These are phyloP conservation scores for Herpotrichia juniperi DNA, from an alignment of 2,329 filamentous ascomycete genomes.

Conservation along the genomic window DNA sequence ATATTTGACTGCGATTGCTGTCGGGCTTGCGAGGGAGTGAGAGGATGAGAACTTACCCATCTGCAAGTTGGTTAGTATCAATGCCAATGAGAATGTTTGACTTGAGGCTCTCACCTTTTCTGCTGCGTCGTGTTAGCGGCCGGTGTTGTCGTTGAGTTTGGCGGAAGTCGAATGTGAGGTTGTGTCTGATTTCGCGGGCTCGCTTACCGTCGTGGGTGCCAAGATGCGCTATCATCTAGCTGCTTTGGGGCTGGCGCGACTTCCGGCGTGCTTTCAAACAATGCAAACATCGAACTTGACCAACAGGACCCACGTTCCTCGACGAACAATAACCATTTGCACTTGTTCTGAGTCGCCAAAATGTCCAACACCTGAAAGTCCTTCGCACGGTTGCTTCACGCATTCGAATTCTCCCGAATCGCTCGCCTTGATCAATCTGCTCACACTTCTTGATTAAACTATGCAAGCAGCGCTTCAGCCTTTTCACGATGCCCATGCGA, in stretches of 20 bases:
- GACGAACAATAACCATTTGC: too few species aligned
- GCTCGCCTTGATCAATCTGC: not conserved
- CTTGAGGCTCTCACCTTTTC: slow-evolving; percentile 58
- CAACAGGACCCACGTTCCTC: not conserved
- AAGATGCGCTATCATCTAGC: slow-evolving; percentile 29
- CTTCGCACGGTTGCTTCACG: not conserved
- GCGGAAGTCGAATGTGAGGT: slow-evolving; percentile 21
- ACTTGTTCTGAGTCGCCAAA: slow-evolving; percentile 1
- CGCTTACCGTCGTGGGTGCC: slow-evolving; percentile 20
- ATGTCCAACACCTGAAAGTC: not conserved
- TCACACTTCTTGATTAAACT: slow-evolving; percentile 5
- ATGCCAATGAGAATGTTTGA: slow-evolving; percentile 15
- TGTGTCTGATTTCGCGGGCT: slow-evolving; percentile 20
- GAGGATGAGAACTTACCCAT: slow-evolving; percentile 64
- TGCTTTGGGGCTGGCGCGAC: slow-evolving; percentile 9
- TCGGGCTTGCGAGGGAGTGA: slow-evolving; percentile 23
- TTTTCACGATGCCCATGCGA: slow-evolving; percentile 72
- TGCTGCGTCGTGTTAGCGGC: slow-evolving; percentile 54
- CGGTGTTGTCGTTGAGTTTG: slow-evolving; percentile 40
- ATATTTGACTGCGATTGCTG: slow-evolving; percentile 41
- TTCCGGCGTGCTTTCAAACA: slow-evolving; percentile 24
- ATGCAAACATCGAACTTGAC: slow-evolving; percentile 25
- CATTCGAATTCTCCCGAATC: not conserved
- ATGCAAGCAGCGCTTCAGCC: slow-evolving; percentile 79
- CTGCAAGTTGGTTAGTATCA: slow-evolving; percentile 50